These are phyloP conservation scores for Marasmius sp. DNA, from an alignment of 1,284 basidiomycete genomes.

Conservation along the genomic window DNA sequence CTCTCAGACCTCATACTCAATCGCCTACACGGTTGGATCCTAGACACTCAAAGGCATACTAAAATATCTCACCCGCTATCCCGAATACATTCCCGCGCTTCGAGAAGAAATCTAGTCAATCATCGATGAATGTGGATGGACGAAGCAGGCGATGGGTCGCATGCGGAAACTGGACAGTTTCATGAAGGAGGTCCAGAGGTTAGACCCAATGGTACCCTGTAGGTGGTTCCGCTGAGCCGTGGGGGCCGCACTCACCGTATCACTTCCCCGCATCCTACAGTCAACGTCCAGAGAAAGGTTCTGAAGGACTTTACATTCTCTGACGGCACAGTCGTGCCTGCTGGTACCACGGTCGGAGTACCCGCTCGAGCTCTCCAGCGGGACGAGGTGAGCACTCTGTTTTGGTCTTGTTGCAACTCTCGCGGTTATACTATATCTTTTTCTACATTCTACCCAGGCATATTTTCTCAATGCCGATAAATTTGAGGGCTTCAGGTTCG, in stretches of 20 bases:
- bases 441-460: neutral
- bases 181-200: slow-evolving; percentile 32
- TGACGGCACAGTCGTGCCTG: slow-evolving; percentile 24
- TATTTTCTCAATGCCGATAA: slow-evolving; percentile 12
- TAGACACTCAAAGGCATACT: slow-evolving; percentile 22
- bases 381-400: slow-evolving; percentile 6
- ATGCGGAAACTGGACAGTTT: slow-evolving; percentile 40
- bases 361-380: slow-evolving; percentile 13
- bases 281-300: slow-evolving; percentile 18
- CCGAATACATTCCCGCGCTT: slow-evolving; percentile 30
- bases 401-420: neutral
- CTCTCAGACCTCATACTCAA: neutral
- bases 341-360: slow-evolving; percentile 17
- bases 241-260: neutral
- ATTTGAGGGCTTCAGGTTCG: slow-evolving; percentile 22
- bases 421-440: neutral
- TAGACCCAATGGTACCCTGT: slow-evolving; percentile 14
- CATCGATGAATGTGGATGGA: slow-evolving; percentile 34
- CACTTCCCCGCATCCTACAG: slow-evolving; percentile 9
- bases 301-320: slow-evolving; percentile 25
- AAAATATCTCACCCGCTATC: slow-evolving; percentile 26
- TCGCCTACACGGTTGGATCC: neutral
- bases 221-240: neutral
- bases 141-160: slow-evolving; percentile 29
- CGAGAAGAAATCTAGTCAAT: slow-evolving; percentile 34